Percentiles rank a stretch among this genome's conserved stretches.
These are phyloP conservation scores for Alternaria brassicicola DNA, from an alignment of 2,329 filamentous ascomycete species.

Conservation along the genomic window DNA sequence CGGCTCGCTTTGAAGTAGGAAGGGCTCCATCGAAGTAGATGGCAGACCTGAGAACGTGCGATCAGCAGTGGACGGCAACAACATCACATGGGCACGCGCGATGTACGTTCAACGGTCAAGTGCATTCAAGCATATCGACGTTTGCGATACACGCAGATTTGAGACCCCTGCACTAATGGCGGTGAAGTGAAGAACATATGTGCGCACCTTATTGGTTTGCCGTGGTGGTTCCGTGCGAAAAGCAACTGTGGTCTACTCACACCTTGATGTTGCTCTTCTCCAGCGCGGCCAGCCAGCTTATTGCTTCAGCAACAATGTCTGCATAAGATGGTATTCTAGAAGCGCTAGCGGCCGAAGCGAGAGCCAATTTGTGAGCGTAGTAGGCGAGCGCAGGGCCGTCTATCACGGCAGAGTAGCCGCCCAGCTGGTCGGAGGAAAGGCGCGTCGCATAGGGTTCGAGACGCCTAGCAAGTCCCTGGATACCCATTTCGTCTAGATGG, in stretches of 20 bases:
- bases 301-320: slow-evolving; percentile 63
- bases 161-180: slow-evolving; percentile 2
- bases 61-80: slow-evolving; percentile 29
- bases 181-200: slow-evolving; percentile 18
- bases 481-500: slow-evolving; percentile 38
- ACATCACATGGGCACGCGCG: slow-evolving; percentile 17
- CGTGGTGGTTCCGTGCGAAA: slow-evolving; percentile 4
- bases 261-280: slow-evolving; percentile 62
- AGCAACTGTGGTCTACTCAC: slow-evolving; percentile 56
- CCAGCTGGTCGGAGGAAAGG: slow-evolving; percentile 27
- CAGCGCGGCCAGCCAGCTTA: slow-evolving; percentile 67
- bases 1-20: slow-evolving; percentile 67
- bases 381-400: slow-evolving; percentile 83
- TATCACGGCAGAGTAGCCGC: slow-evolving; percentile 56
- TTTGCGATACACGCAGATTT: background rate
- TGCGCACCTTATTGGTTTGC: slow-evolving; percentile 21
- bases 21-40: slow-evolving; percentile 89
- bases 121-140: slow-evolving; percentile 10
- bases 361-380: slow-evolving; percentile 64
- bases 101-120: slow-evolving; percentile 16
- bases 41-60: slow-evolving; percentile 48
- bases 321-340: slow-evolving; percentile 56
- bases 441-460: slow-evolving; percentile 42
- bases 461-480: slow-evolving; percentile 39
- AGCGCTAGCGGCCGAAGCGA: slow-evolving; percentile 42